Evolutionary conservation across 148 eudicot species (phyloP).

Genomic region (Silene conica): DNA sequence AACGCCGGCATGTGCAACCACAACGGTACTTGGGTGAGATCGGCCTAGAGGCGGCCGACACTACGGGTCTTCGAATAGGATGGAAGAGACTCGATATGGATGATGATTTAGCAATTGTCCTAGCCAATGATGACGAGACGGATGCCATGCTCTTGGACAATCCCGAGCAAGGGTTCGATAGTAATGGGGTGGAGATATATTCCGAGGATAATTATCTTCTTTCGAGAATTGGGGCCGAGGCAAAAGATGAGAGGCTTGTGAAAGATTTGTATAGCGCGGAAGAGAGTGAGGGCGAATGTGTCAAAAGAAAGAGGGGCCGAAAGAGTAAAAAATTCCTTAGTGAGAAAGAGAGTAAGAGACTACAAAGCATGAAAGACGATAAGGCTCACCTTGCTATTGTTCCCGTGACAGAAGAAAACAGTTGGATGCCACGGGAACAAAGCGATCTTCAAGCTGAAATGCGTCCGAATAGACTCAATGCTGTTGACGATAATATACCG

Average conservation of each 20-base stretch:
- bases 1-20: slow-evolving; percentile 66
- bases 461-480: slow-evolving; percentile 26
- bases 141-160: slow-evolving; percentile 23
- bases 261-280: slow-evolving; percentile 4
- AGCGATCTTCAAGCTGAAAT: slow-evolving; percentile 42
- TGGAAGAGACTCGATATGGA: slow-evolving; percentile 40
- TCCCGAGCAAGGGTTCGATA: slow-evolving; percentile 13
- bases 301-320: slow-evolving; percentile 10
- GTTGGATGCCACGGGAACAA: slow-evolving; percentile 26
- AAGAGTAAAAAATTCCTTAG: slow-evolving; percentile 10
- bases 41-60: slow-evolving; percentile 49
- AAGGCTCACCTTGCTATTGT: slow-evolving; percentile 38
- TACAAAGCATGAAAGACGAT: slow-evolving; percentile 1
- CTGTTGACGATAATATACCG: slow-evolving; percentile 36
- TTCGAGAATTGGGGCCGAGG: slow-evolving; percentile 22
- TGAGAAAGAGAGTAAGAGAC: slow-evolving; percentile 12
- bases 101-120: slow-evolving; percentile 57
- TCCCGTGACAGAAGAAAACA: slow-evolving; percentile 30
- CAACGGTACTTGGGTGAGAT: slow-evolving; percentile 77
- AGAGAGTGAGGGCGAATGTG: slow-evolving; percentile 12
- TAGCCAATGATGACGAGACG: slow-evolving; percentile 55
- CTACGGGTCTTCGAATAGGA: slow-evolving; percentile 49
- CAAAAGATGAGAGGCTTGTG: slow-evolving; percentile 23
- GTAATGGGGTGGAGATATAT: slow-evolving; percentile 24
- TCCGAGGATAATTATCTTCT: slow-evolving; percentile 21